Evolutionary conservation across 176 grass and related monocot genomes (phyloP).

Genomic region (Canna indica): DNA sequence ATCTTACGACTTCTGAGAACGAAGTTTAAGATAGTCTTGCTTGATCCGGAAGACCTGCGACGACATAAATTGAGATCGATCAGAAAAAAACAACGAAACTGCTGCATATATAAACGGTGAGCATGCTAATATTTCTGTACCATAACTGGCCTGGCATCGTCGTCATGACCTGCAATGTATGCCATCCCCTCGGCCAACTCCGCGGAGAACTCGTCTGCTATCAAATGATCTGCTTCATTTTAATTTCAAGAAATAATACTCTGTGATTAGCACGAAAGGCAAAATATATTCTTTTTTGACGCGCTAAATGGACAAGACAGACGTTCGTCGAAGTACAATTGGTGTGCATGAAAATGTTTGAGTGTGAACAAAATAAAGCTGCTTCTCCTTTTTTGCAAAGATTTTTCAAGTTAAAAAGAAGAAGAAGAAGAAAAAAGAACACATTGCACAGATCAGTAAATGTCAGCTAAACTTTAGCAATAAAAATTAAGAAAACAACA

Average conservation of each 20-base stretch:
- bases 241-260: too few relatives aligned
- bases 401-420: too few relatives aligned
- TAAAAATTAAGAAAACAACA: not conserved
- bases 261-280: not conserved
- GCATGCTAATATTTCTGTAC: conserved; percentile 21
- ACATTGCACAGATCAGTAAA: too few relatives aligned
- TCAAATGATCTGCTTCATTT: conserved; percentile 52
- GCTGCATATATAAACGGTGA: not conserved
- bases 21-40: conserved; percentile 86
- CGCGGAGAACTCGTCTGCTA: conserved; percentile 84
- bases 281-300: not conserved
- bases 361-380: too few relatives aligned
- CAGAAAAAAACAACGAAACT: not conserved
- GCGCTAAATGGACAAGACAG: not conserved
- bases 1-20: conserved; percentile 79
- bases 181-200: conserved; percentile 75
- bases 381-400: too few relatives aligned
- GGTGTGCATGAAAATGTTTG: too few relatives aligned
- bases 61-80: too few relatives aligned
- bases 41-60: conserved; percentile 79
- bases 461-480: not conserved
- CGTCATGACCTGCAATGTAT: conserved; percentile 85
- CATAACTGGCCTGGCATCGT: conserved; percentile 82
- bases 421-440: not conserved
- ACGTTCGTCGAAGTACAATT: too few relatives aligned